Evolutionary conservation across 2,329 filamentous ascomycete genomes (phyloP), one percentile per base, ranked within the genome.

Genomic region (Exophiala calicioides): DNA sequence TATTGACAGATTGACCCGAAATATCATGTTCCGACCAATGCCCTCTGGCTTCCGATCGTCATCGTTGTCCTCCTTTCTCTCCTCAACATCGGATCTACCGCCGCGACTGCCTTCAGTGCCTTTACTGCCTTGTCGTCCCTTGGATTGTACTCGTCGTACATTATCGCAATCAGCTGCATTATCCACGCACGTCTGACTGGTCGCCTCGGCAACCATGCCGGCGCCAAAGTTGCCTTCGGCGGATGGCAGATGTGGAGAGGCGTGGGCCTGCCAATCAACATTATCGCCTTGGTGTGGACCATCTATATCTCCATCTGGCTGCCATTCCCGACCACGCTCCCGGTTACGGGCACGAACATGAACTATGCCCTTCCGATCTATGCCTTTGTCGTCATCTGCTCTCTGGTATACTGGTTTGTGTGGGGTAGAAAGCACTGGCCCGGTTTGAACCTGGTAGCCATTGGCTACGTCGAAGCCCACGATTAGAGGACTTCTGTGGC

Each of bases 51-150:
- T 4, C 62, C 65, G 4, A 61, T 63, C 27, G 38, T 59, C 8
- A 59, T 71, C 23, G 64, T 67, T 15, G 52, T 66, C 35, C 30
- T 68, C 6, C 56, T 73, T 8, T 60, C 67, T 12, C 58, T 70
- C 4, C 62, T 72, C 36, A 71, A 71, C 36, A 62, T 73, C 39
- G 68, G 65, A 9, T 65, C 62, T 13, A 62, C 61, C 7, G 62
- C 65, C 2, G 47, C 48, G 13, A 55, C 49, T 3, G 70, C 69
- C 1, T 65, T 72, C 13, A 62, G 61, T 13, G 69, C 68, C 5
- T 66, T 72, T 23, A 62, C 65, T 2, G 62, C 70, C 3, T 60
- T 73, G 16, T 65, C 64, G 13, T 66, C 65, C 20, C 58, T 68
- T 26, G 60, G 63, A 4, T 57, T 71, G n/a, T 67, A 66, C 46